A percentile compares a stretch with the other conserved stretches of the same genome.
These are phyloP conservation scores for Actinomucor elegans DNA, from an alignment of 371 early-diverging fungal species.

Conservation along the genomic window DNA sequence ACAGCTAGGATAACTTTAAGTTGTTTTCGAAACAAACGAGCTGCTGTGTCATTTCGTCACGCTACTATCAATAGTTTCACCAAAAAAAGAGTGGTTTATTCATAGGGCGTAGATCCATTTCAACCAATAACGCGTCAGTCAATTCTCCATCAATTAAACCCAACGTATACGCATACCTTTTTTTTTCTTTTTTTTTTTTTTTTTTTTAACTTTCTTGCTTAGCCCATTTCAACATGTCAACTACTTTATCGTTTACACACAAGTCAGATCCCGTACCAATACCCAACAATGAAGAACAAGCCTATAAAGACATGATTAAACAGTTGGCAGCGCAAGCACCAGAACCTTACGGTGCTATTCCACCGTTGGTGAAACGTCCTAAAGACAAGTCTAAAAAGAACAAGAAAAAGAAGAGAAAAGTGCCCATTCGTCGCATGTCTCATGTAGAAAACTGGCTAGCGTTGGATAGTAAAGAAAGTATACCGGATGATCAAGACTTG, in stretches of 20 bases:
- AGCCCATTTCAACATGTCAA: slow-evolving; percentile 14
- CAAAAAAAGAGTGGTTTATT: too few relatives aligned
- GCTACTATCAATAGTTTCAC: too few relatives aligned
- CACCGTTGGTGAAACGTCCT: slow-evolving; percentile 35
- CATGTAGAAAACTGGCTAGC: slow-evolving; percentile 54
- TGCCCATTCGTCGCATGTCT: slow-evolving; percentile 44
- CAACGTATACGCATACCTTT: slow-evolving; percentile 9
- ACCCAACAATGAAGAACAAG: slow-evolving; percentile 23
- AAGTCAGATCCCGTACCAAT: slow-evolving; percentile 32
- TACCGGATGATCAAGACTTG: slow-evolving; percentile 54
- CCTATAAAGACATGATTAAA: slow-evolving; percentile 51
- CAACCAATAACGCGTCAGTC: too few relatives aligned
- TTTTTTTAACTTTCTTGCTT: slow-evolving; percentile 3
- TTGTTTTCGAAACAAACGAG: too few relatives aligned
- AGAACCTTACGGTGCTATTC: slow-evolving; percentile 60
- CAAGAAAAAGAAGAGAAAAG: slow-evolving; percentile 22
- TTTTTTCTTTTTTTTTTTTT: slow-evolving; percentile 10
- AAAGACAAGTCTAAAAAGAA: slow-evolving; percentile 8
- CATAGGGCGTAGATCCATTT: too few relatives aligned
- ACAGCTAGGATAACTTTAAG: too few relatives aligned
- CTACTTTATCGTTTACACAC: slow-evolving; percentile 26
- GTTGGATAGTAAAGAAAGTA: slow-evolving; percentile 51
- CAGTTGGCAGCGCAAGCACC: slow-evolving; percentile 44
- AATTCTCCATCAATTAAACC: too few relatives aligned
- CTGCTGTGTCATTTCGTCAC: too few relatives aligned